These are phyloP conservation scores for Erodium texanum DNA, from an alignment of 441 rosid genomes.

Conservation along the genomic window DNA sequence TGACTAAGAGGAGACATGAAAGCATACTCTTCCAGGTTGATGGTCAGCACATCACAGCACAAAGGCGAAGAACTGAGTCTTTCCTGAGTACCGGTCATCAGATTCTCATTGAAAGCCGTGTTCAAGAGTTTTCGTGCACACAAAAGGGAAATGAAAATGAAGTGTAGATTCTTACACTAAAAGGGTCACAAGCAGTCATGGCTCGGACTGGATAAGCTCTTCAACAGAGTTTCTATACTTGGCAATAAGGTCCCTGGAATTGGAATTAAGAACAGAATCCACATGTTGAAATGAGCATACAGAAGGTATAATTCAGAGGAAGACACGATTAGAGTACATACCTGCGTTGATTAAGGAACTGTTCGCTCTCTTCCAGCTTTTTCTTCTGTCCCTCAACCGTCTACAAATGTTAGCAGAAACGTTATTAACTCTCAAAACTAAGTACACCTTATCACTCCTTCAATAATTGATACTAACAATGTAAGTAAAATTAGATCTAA, in stretches of 20 bases:
- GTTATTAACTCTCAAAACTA: neutral
- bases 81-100: too few relatives aligned
- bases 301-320: neutral
- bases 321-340: slow-evolving; percentile 10
- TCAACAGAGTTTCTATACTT: slow-evolving; percentile 57
- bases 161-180: too few relatives aligned
- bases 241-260: slow-evolving; percentile 54
- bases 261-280: slow-evolving; percentile 5
- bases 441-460: neutral
- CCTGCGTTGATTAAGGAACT: slow-evolving; percentile 64
- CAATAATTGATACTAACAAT: too few relatives aligned
- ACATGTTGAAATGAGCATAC: neutral
- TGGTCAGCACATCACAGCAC: too few relatives aligned
- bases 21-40: too few relatives aligned
- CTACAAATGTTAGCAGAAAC: slow-evolving; percentile 27
- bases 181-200: slow-evolving; percentile 18
- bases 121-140: too few relatives aligned
- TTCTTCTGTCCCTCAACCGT: slow-evolving; percentile 79
- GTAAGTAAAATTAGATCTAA: neutral
- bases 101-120: too few relatives aligned
- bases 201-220: slow-evolving; percentile 47
- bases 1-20: too few relatives aligned
- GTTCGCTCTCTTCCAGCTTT: slow-evolving; percentile 68
- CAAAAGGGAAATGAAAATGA: too few relatives aligned
- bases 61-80: too few relatives aligned